Percentiles rank a stretch among this genome's conserved stretches.
phyloP scores from a whole-genome alignment of 2,329 filamentous ascomycete genomes.

The Neoscytalidium dimidiatum region DNA sequence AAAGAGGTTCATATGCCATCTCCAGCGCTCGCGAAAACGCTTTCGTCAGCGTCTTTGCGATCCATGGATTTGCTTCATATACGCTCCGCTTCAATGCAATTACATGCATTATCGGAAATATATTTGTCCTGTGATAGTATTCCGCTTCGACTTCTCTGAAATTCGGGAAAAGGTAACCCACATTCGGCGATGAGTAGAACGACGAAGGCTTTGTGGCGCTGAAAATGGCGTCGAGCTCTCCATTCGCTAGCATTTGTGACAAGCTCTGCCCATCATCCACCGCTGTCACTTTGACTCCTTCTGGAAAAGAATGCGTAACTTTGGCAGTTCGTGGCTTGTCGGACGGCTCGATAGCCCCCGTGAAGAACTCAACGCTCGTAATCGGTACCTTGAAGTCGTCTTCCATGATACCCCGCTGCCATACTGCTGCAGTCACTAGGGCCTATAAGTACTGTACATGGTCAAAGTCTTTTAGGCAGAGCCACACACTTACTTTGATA shows the following conservation, averaged over 20 bases:
- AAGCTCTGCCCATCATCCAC: constrained; percentile 15
- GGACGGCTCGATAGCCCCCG: constrained; percentile 21
- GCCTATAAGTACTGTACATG: background rate
- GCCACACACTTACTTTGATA: background rate
- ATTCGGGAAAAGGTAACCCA: background rate
- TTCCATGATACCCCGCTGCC: background rate
- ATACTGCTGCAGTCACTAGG: background rate
- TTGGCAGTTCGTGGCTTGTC: constrained; percentile 16
- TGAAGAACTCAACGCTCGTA: constrained; percentile 8
- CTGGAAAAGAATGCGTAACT: constrained; percentile 19
- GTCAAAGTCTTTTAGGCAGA: background rate
- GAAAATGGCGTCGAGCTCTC: background rate
- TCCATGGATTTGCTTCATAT: constrained; percentile 26
- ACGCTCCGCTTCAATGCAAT: constrained; percentile 22
- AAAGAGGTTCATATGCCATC: constrained; percentile 24
- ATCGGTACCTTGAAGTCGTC: background rate
- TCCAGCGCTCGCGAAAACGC: constrained; percentile 23
- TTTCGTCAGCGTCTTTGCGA: constrained; percentile 26
- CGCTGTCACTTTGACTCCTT: constrained; percentile 25
- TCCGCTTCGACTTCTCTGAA: background rate
- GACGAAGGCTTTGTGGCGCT: background rate
- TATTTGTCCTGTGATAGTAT: background rate
- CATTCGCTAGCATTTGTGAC: background rate
- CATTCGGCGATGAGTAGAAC: background rate
- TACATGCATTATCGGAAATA: background rate